Evolutionary conservation across 2,329 filamentous ascomycete genomes (phyloP).

Genomic region (Penicillium nordicum): DNA sequence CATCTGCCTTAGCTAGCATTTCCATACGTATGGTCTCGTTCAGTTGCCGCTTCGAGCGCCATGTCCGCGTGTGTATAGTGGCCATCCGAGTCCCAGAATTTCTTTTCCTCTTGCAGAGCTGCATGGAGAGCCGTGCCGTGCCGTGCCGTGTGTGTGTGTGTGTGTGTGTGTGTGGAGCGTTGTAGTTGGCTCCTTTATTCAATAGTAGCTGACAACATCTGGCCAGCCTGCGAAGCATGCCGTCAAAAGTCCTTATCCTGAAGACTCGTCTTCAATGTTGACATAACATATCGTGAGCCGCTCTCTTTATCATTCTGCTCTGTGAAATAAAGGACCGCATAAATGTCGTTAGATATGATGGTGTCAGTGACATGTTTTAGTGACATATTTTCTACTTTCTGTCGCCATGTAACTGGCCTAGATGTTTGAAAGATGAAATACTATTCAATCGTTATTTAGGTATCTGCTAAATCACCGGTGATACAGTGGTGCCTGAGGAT

Average conservation of each 20-base stretch:
- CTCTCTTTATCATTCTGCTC: too few species aligned
- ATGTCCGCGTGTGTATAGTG: background rate
- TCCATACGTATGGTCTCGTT: background rate
- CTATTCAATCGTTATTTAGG: background rate
- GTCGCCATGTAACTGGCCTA: rapidly evolving
- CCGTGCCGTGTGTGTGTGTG: too few species aligned
- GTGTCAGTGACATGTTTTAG: background rate
- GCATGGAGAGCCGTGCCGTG: background rate
- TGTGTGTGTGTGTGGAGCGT: too few species aligned
- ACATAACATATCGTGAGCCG: too few species aligned
- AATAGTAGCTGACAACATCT: background rate
- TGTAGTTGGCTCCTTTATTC: background rate
- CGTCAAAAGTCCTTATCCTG: background rate
- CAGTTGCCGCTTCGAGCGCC: background rate
- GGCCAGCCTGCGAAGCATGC: background rate
- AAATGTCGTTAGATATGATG: background rate
- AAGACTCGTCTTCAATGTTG: background rate
- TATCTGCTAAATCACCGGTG: background rate
- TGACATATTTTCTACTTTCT: background rate
- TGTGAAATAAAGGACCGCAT: too few species aligned
- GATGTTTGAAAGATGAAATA: background rate
- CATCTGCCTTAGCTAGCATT: background rate
- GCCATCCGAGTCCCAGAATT: too few species aligned
- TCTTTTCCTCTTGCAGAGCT: background rate
- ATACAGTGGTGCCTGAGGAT: background rate